phyloP scores from a whole-genome alignment of 371 early-diverging fungal genomes.

The Lichtheimia ramosa region DNA sequence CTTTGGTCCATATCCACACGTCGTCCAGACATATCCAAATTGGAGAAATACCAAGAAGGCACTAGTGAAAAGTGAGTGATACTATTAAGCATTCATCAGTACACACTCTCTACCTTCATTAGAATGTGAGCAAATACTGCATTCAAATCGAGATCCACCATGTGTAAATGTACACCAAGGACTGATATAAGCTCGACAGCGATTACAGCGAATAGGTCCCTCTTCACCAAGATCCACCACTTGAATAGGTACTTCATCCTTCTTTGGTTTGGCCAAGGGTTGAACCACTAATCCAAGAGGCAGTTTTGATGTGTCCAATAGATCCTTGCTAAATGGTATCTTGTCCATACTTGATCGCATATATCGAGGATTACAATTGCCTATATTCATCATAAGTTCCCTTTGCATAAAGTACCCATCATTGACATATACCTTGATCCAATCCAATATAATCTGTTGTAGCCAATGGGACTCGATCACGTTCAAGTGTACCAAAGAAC shows the following conservation, averaged over 20 bases:
- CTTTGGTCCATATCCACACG: conserved; percentile 81
- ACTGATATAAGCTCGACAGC: conserved; percentile 95
- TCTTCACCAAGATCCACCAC: conserved; percentile 30
- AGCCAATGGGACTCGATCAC: conserved; percentile 72
- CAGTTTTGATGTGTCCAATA: conserved; percentile 71
- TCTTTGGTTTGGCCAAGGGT: conserved; percentile 81
- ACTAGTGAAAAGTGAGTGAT: conserved; percentile 39
- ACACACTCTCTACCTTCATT: conserved; percentile 61
- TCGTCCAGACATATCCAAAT: conserved; percentile 89
- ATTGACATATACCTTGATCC: conserved; percentile 69
- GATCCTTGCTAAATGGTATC: conserved; percentile 78
- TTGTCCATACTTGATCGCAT: conserved; percentile 85
- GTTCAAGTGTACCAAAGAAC: conserved; percentile 71
- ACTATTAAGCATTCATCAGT: not conserved
- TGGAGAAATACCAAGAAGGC: conserved; percentile 85
- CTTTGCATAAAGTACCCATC: too few relatives aligned
- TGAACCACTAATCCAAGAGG: conserved; percentile 89
- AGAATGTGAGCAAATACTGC: conserved; percentile 89
- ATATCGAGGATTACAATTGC: conserved; percentile 90
- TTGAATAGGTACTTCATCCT: conserved; percentile 60
- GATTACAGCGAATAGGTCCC: conserved; percentile 87
- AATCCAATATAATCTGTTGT: conserved; percentile 75
- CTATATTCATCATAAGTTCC: conserved; percentile 21
- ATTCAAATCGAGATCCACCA: conserved; percentile 87
- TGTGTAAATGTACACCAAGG: conserved; percentile 84